phyloP scores from a whole-genome alignment of 495 filamentous ascomycete species.

The Hyaloscypha bicolor region DNA sequence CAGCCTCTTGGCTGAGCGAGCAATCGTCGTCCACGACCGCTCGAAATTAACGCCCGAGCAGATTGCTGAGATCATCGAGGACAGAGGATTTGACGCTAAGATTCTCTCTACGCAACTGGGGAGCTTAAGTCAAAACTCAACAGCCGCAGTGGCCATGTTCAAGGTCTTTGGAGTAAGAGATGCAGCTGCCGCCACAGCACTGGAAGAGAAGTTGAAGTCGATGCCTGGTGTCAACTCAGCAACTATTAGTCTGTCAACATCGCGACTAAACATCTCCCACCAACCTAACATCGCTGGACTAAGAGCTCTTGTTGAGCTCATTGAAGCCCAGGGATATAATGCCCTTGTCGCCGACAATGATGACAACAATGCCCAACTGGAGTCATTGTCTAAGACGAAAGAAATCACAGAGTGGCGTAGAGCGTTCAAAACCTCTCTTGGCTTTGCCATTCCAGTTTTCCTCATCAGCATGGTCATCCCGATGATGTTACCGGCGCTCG shows the following conservation, averaged over 20 bases:
- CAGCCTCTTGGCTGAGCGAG: conserved; percentile 89
- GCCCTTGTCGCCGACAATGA: conserved; percentile 87
- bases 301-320: conserved; percentile 76
- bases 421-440: conserved; percentile 72
- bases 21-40: conserved; percentile 82
- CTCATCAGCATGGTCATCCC: conserved; percentile 89
- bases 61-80: conserved; percentile 88
- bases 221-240: conserved; percentile 73
- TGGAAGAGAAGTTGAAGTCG: conserved; percentile 69
- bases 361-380: conserved; percentile 95
- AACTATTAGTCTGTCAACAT: conserved; percentile 67
- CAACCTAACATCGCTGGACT: conserved; percentile 72
- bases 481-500: conserved; percentile 70
- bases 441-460: conserved; percentile 91
- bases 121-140: conserved; percentile 45
- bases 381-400: conserved; percentile 93
- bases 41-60: conserved; percentile 66
- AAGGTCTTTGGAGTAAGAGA: conserved; percentile 83
- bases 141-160: conserved; percentile 63
- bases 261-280: conserved; percentile 70
- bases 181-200: conserved; percentile 63
- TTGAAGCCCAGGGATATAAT: conserved; percentile 82
- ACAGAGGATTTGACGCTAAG: conserved; percentile 88
- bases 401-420: conserved; percentile 91
- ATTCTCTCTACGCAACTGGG: conserved; percentile 63